Conservation (phyloP, 441 rosid species). For the Erodium chrysanthum region DNA sequence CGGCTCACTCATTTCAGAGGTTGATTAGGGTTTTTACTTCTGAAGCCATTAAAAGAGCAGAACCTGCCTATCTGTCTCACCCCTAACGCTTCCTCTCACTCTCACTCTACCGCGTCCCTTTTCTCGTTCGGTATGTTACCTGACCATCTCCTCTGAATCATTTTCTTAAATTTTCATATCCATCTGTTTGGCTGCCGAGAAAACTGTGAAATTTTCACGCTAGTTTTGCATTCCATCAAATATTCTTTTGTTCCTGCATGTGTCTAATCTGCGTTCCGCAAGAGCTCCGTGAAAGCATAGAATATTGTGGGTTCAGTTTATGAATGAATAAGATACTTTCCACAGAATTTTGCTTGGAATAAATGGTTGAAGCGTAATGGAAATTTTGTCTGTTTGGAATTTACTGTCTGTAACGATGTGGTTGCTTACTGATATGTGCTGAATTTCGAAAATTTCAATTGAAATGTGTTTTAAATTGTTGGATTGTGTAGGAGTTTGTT, state of each 20-base stretch:
- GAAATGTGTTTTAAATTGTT: background rate
- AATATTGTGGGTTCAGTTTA: too few species aligned
- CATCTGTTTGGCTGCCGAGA: conserved; percentile 4
- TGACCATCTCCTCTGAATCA: background rate
- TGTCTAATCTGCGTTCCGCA: too few species aligned
- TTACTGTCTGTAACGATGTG: background rate
- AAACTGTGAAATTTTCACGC: background rate
- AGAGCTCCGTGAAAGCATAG: too few species aligned
- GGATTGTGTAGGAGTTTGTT: background rate
- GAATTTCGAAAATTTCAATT: background rate
- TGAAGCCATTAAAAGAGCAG: too few species aligned
- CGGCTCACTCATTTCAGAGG: background rate
- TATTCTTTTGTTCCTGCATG: too few species aligned
- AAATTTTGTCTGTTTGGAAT: background rate
- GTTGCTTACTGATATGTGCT: background rate
- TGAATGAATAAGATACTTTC: too few species aligned
- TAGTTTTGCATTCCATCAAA: background rate
- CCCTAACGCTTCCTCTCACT: background rate
- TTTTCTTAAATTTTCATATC: background rate
- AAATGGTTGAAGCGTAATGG: too few species aligned
- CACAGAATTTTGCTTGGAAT: too few species aligned
- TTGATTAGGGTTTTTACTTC: background rate
- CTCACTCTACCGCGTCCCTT: background rate
- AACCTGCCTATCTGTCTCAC: too few species aligned
- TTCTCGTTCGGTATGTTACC: background rate